These are phyloP conservation scores for Diplotaxis tenuifolia DNA, from an alignment of 345 rosid genomes.

Conservation along the genomic window DNA sequence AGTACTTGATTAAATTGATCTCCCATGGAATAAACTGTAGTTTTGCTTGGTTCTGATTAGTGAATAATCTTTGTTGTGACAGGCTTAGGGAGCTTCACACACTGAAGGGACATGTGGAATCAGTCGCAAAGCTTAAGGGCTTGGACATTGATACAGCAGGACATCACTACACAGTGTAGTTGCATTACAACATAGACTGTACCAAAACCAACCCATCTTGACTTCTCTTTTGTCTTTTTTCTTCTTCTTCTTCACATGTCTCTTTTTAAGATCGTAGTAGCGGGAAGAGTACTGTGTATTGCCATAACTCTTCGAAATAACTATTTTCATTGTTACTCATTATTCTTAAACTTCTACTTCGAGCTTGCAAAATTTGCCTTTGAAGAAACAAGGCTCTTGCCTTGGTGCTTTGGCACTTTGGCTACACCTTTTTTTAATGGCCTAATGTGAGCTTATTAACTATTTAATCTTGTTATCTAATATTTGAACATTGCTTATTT, in stretches of 20 bases:
- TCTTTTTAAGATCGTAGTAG: slow-evolving; percentile 16
- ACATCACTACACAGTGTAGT: slow-evolving; percentile 79
- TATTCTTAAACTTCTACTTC: slow-evolving; percentile 23
- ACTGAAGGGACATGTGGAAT: slow-evolving; percentile 83
- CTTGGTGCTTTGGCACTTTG: slow-evolving; percentile 24
- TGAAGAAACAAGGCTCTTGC: slow-evolving; percentile 31
- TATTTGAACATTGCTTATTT: not conserved
- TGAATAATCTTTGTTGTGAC: slow-evolving; percentile 14
- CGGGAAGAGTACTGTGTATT: slow-evolving; percentile 40
- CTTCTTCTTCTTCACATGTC: not conserved
- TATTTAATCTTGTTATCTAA: not conserved
- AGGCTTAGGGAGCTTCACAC: slow-evolving; percentile 90
- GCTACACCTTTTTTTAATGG: slow-evolving; percentile 8
- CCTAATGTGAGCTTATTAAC: slow-evolving; percentile 6
- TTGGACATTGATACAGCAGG: slow-evolving; percentile 78
- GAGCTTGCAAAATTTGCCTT: slow-evolving; percentile 13
- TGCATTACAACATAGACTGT: not conserved
- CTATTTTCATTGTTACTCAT: slow-evolving; percentile 29
- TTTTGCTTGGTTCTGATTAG: slow-evolving; percentile 18
- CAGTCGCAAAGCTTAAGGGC: slow-evolving; percentile 86
- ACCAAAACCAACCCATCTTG: slow-evolving; percentile 24
- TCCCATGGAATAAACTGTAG: not conserved
- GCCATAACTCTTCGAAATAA: slow-evolving; percentile 41
- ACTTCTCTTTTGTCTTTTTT: slow-evolving; percentile 4
- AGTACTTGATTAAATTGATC: slow-evolving; percentile 3